These are phyloP conservation scores for Chrysanthemum seticuspe DNA, from an alignment of 129 eudicot genomes.

Conservation along the genomic window DNA sequence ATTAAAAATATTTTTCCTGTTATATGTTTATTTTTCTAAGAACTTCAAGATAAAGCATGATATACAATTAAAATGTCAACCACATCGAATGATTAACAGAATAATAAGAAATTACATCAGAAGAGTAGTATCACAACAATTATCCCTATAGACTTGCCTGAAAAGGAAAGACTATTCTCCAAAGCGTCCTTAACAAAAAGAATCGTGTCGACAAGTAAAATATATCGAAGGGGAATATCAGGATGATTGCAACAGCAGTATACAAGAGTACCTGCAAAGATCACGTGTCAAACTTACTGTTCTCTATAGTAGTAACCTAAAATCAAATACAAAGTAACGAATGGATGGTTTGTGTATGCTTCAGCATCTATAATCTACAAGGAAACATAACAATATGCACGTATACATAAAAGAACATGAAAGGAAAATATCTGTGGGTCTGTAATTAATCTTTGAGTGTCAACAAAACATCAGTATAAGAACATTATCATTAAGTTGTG, in stretches of 20 bases:
- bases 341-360: neutral
- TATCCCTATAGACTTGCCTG: constrained; percentile 66
- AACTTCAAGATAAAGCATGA: constrained; percentile 7
- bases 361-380: neutral
- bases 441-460: neutral
- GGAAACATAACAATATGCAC: neutral
- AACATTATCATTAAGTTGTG: neutral
- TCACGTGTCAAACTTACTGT: constrained; percentile 25
- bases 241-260: constrained; percentile 60
- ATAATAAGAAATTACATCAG: constrained; percentile 12
- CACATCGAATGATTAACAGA: neutral
- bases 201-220: constrained; percentile 91
- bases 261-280: constrained; percentile 85
- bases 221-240: constrained; percentile 92
- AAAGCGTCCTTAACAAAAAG: constrained; percentile 81
- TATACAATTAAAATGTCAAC: neutral
- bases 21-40: neutral
- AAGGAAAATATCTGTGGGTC: neutral
- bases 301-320: constrained; percentile 13
- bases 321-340: constrained; percentile 10
- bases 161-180: constrained; percentile 89
- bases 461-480: constrained; percentile 4
- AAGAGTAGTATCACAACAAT: constrained; percentile 5
- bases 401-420: neutral
- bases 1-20: neutral